Evolutionary conservation across 2,329 filamentous ascomycete species (phyloP).

Genomic region (Claviceps monticola): DNA sequence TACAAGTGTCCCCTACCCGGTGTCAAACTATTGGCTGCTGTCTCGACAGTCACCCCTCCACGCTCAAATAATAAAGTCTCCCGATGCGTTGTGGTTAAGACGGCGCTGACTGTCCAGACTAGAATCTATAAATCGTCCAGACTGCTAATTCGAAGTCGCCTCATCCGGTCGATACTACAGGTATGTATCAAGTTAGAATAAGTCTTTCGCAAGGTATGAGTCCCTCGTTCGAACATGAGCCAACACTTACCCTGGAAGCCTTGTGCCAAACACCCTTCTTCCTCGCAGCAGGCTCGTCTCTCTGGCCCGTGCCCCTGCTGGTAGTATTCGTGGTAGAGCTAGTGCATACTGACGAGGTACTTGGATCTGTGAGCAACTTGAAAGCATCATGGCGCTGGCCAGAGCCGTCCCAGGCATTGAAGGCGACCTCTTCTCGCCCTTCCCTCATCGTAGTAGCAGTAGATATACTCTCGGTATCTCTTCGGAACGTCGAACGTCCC

Average conservation of each 20-base stretch:
- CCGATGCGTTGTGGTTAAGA: slow-evolving; percentile 11
- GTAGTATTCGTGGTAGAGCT: neutral
- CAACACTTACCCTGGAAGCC: slow-evolving; percentile 4
- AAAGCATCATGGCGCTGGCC: slow-evolving; percentile 11
- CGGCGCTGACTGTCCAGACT: slow-evolving; percentile 9
- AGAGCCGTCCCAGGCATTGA: slow-evolving; percentile 19
- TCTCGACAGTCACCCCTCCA: neutral
- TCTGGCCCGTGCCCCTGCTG: neutral
- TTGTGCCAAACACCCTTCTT: slow-evolving; percentile 14
- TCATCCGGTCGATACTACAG: neutral
- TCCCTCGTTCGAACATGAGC: neutral
- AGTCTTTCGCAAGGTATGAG: neutral
- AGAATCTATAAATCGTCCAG: slow-evolving; percentile 6
- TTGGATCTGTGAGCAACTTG: slow-evolving; percentile 13
- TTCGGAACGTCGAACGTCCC: neutral
- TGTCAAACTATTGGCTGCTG: neutral
- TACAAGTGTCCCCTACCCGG: too few relatives aligned
- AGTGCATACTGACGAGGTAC: slow-evolving; percentile 4
- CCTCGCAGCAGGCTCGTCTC: neutral
- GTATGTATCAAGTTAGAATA: neutral
- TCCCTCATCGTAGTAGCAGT: slow-evolving; percentile 18
- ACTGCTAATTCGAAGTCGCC: neutral
- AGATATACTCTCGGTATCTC: slow-evolving; percentile 11
- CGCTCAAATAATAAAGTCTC: slow-evolving; percentile 9
- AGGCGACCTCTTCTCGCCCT: slow-evolving; percentile 6